These are phyloP conservation scores for Fusarium veterinarium DNA, from an alignment of 2,329 filamentous ascomycete genomes.

Conservation along the genomic window DNA sequence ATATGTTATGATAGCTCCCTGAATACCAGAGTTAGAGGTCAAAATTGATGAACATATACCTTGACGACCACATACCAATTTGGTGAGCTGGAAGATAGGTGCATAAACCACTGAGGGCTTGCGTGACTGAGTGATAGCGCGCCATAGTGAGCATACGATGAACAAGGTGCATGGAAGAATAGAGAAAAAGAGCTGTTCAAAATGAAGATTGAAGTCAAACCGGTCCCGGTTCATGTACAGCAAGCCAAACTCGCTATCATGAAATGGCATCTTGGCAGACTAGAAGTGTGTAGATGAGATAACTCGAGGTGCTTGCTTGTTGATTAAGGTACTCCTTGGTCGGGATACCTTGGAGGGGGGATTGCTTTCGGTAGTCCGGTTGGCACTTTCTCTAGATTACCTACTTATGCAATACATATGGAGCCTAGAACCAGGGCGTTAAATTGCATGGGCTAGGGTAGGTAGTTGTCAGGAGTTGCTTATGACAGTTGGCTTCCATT, in stretches of 20 bases:
- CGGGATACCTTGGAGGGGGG: not conserved
- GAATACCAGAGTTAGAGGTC: not conserved
- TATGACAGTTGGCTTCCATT: not conserved
- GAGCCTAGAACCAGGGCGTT: not conserved
- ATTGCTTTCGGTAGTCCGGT: not conserved
- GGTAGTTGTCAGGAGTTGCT: not conserved
- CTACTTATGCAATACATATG: not conserved
- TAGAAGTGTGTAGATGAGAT: not conserved
- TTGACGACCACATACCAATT: not conserved
- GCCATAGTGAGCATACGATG: constrained; percentile 48
- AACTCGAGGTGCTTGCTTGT: not conserved
- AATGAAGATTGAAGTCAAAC: constrained; percentile 63
- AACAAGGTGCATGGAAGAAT: constrained; percentile 56
- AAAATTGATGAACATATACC: not conserved
- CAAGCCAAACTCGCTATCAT: not conserved
- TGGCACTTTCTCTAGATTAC: not conserved
- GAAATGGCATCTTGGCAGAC: not conserved
- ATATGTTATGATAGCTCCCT: not conserved
- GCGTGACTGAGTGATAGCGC: constrained; percentile 47
- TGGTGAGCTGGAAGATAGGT: constrained; percentile 44
- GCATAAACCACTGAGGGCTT: constrained; percentile 50
- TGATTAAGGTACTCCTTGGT: no score
- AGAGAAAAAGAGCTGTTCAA: constrained; percentile 59
- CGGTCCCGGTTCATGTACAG: constrained; percentile 48
- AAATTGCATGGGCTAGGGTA: not conserved